phyloP scores from a whole-genome alignment of 2,329 filamentous ascomycete genomes.

The Epichloe uncinata region DNA sequence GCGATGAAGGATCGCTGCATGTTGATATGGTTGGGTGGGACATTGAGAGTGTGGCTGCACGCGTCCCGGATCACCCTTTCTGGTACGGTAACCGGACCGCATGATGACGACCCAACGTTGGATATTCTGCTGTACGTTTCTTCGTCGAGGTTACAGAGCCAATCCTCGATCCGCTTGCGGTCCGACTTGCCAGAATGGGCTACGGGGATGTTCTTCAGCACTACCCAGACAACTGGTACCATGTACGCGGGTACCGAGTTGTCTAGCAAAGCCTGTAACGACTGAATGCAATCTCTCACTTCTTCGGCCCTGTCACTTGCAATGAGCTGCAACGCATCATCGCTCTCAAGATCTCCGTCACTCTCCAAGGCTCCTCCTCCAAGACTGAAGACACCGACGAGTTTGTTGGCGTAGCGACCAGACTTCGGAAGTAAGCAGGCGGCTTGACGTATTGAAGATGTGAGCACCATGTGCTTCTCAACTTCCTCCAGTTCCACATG shows the following conservation, averaged over 20 bases:
- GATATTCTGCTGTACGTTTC: background rate
- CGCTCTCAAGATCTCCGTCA: background rate
- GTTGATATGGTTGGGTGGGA: constrained; percentile 1
- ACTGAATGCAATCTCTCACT: background rate
- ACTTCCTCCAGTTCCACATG: constrained; percentile 29
- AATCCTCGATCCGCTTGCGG: background rate
- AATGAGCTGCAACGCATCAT: background rate
- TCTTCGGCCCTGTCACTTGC: background rate
- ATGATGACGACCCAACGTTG: background rate
- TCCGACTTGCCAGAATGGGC: background rate
- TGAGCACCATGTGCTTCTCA: constrained; percentile 7
- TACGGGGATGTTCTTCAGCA: background rate
- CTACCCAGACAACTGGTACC: background rate
- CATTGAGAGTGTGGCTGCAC: constrained; percentile 4
- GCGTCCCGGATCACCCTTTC: constrained; percentile 4
- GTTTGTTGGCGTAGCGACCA: constrained; percentile 2
- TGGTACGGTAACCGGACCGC: background rate
- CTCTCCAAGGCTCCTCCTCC: background rate
- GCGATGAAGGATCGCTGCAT: constrained; percentile 6
- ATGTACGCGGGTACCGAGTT: background rate
- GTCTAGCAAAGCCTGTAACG: background rate
- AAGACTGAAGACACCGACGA: constrained; percentile 6
- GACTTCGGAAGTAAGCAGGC: background rate
- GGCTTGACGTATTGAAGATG: background rate
- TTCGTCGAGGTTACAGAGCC: constrained; percentile 1